Percentiles rank a stretch among this genome's conserved stretches.
Conservation (phyloP, 164 flowering plant genomes). For the Brasenia schreberi region DNA sequence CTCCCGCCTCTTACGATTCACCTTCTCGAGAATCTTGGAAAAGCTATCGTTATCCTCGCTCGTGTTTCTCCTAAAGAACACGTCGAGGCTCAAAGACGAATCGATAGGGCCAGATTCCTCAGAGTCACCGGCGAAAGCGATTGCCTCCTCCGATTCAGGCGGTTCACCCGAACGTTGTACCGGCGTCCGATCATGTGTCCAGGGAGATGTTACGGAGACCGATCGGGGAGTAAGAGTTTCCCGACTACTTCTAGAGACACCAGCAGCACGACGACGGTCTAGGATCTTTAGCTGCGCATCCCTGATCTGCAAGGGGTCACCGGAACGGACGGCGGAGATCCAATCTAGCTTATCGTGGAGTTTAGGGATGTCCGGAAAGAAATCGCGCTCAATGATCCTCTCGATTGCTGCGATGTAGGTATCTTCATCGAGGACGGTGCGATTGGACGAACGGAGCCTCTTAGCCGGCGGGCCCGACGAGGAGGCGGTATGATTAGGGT, state of each 20-base stretch:
- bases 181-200: background rate
- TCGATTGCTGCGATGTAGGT: constrained; percentile 69
- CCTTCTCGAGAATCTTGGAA: constrained; percentile 64
- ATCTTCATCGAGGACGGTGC: constrained; percentile 71
- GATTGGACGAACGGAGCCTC: constrained; percentile 1
- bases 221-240: constrained; percentile 28
- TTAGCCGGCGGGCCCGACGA: constrained; percentile 2
- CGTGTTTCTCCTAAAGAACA: constrained; percentile 72
- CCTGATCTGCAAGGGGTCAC: constrained; percentile 72
- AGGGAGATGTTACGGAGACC: background rate
- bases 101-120: constrained; percentile 14
- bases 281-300: constrained; percentile 92
- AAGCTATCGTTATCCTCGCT: constrained; percentile 94
- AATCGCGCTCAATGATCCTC: constrained; percentile 87
- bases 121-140: constrained; percentile 2
- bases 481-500: constrained; percentile 5
- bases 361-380: constrained; percentile 83
- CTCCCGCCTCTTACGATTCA: constrained; percentile 78
- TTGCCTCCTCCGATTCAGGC: background rate
- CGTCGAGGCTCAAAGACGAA: constrained; percentile 38
- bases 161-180: background rate
- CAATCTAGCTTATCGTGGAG: constrained; percentile 85
- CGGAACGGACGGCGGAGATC: constrained; percentile 60
- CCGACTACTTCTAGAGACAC: constrained; percentile 5
- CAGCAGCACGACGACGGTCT: constrained; percentile 40